Conservation (phyloP, 345 rosid genomes). For the Orychophragmus violaceus region DNA sequence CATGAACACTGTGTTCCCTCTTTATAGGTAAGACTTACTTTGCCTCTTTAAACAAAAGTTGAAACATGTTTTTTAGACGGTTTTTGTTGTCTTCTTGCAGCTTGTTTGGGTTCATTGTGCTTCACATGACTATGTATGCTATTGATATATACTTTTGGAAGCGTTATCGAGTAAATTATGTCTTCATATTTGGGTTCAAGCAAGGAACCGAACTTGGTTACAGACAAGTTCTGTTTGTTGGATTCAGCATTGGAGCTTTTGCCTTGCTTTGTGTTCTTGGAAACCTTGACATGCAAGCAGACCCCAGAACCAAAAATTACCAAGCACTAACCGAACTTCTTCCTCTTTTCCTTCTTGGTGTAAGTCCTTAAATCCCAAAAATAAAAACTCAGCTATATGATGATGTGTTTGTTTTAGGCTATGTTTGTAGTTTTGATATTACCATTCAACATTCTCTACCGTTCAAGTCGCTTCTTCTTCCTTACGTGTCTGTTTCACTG, state of each 20-base stretch:
- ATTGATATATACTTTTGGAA: conserved; percentile 40
- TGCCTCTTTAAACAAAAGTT: neutral
- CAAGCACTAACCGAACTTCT: conserved; percentile 43
- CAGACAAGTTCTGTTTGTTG: conserved; percentile 48
- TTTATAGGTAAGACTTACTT: conserved; percentile 39
- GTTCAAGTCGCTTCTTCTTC: conserved; percentile 36
- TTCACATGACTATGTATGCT: conserved; percentile 42
- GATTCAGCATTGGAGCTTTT: conserved; percentile 46
- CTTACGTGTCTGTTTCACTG: conserved; percentile 30
- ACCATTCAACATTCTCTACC: conserved; percentile 44
- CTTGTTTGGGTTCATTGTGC: conserved; percentile 41
- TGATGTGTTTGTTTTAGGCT: conserved; percentile 35
- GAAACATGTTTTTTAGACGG: neutral
- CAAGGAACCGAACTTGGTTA: conserved; percentile 66
- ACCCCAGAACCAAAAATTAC: conserved; percentile 34
- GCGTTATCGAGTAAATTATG: conserved; percentile 44
- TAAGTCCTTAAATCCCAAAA: conserved; percentile 19
- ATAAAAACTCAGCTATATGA: neutral
- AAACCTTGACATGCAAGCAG: conserved; percentile 54
- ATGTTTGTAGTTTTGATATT: conserved; percentile 36
- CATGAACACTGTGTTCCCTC: conserved; percentile 57
- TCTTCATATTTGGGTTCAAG: conserved; percentile 72
- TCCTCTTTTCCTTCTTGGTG: conserved; percentile 34
- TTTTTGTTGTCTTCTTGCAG: conserved; percentile 26
- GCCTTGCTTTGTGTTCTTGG: conserved; percentile 44